phyloP scores from a whole-genome alignment of 2,329 filamentous ascomycete genomes.

The Proliferodiscus dingleyae region DNA sequence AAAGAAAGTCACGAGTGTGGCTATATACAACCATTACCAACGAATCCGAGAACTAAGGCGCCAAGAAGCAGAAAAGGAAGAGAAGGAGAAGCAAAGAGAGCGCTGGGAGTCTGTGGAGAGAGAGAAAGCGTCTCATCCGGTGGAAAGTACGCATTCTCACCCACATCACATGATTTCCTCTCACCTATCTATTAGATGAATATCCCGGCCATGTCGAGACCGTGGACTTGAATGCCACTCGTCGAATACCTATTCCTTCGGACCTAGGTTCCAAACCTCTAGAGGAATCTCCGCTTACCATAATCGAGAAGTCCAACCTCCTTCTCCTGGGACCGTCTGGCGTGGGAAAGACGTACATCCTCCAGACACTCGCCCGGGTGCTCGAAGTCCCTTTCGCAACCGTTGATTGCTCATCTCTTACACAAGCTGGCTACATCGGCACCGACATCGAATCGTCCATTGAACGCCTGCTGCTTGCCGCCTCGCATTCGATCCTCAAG shows the following conservation, averaged over 20 bases:
- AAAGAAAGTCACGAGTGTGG: conserved; percentile 88
- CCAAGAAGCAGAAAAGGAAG: conserved; percentile 69
- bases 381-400: conserved; percentile 96
- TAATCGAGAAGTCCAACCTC: conserved; percentile 91
- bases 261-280: conserved; percentile 21
- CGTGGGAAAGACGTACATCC: conserved; percentile 93
- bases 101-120: conserved; percentile 39
- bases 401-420: conserved; percentile 92
- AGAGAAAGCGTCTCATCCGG: conserved; percentile 59
- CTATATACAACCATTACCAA: conserved; percentile 96
- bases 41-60: conserved; percentile 71
- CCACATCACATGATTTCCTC: neutral
- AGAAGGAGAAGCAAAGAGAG: conserved; percentile 57
- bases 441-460: conserved; percentile 97
- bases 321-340: conserved; percentile 87
- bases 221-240: conserved; percentile 22
- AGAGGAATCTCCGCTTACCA: conserved; percentile 16
- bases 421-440: conserved; percentile 94
- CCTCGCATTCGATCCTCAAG: conserved; percentile 80
- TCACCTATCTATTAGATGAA: conserved; percentile 42
- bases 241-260: conserved; percentile 15
- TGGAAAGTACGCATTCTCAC: conserved; percentile 61
- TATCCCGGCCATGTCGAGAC: conserved; percentile 43
- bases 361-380: conserved; percentile 76
- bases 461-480: conserved; percentile 80